Percentiles rank a stretch among this genome's conserved stretches.
phyloP scores from a whole-genome alignment of 345 rosid species.

The Arabidopsis arenosa region DNA sequence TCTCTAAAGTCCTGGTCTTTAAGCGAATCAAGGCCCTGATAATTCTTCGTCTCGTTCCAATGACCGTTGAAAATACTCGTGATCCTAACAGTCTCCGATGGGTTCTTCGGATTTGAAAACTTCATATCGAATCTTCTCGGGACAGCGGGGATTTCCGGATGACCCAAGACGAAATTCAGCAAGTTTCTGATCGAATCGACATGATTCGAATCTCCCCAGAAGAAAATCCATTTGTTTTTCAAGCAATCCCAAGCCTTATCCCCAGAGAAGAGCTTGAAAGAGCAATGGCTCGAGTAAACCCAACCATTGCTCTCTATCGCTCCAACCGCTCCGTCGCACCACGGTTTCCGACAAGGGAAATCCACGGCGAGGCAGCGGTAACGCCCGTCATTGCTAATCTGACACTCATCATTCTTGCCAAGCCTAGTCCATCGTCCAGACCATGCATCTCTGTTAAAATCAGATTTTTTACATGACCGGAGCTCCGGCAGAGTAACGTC shows the following conservation, averaged over 20 bases:
- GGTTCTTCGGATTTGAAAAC: slow-evolving; percentile 68
- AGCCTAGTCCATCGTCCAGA: slow-evolving; percentile 92
- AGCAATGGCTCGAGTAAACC: slow-evolving; percentile 93
- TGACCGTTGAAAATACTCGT: slow-evolving; percentile 98
- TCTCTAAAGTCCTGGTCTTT: slow-evolving; percentile 61
- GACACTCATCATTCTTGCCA: slow-evolving; percentile 67
- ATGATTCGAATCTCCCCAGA: slow-evolving; percentile 97
- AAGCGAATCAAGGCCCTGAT: slow-evolving; percentile 87
- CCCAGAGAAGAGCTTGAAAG: slow-evolving; percentile 61
- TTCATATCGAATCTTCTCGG: slow-evolving; percentile 88
- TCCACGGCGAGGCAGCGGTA: slow-evolving; percentile 68
- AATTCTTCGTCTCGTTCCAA: slow-evolving; percentile 81
- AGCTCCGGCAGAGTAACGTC: slow-evolving; percentile 55
- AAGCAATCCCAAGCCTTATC: slow-evolving; percentile 84
- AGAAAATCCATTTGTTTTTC: slow-evolving; percentile 84
- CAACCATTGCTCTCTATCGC: slow-evolving; percentile 91
- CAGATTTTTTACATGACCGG: slow-evolving; percentile 56
- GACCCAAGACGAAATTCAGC: slow-evolving; percentile 76
- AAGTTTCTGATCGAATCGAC: slow-evolving; percentile 89
- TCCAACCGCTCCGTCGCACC: slow-evolving; percentile 87
- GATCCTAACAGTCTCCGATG: slow-evolving; percentile 72
- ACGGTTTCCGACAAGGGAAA: slow-evolving; percentile 73
- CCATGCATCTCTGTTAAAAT: slow-evolving; percentile 76
- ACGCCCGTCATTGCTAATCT: slow-evolving; percentile 74
- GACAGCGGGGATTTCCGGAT: slow-evolving; percentile 65